Conservation (phyloP, 441 rosid genomes). For the Arabidopsis hybrid region DNA sequence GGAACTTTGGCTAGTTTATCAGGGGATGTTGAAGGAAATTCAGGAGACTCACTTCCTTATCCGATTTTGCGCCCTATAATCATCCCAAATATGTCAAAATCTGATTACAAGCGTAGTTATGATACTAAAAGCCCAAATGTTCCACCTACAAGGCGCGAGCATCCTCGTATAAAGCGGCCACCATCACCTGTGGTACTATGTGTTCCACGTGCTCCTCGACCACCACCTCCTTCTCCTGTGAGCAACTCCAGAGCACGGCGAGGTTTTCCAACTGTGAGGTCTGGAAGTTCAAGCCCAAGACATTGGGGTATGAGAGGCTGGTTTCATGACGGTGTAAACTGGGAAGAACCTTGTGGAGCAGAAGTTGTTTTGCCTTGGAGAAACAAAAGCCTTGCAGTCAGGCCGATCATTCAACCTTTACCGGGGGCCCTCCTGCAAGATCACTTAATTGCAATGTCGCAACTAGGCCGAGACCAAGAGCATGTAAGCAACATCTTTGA, state of each 20-base stretch:
- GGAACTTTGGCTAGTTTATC: slow-evolving; percentile 67
- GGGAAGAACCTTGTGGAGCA: slow-evolving; percentile 82
- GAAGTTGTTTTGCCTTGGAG: slow-evolving; percentile 99
- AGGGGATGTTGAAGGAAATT: slow-evolving; percentile 75
- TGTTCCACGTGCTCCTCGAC: slow-evolving; percentile 95
- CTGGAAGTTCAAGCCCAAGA: slow-evolving; percentile 99
- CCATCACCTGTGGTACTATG: slow-evolving; percentile 98
- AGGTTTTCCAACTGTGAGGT: slow-evolving; percentile 95
- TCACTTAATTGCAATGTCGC: slow-evolving; percentile 86
- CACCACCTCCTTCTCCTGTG: slow-evolving; percentile 95
- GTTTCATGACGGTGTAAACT: slow-evolving; percentile 77
- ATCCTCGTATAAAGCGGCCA: slow-evolving; percentile 89
- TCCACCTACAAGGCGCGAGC: slow-evolving; percentile 82
- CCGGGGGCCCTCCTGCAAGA: slow-evolving; percentile 89
- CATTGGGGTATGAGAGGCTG: slow-evolving; percentile 96
- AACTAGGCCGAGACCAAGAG: slow-evolving; percentile 93
- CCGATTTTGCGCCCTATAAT: slow-evolving; percentile 93
- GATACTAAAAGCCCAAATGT: slow-evolving; percentile 85
- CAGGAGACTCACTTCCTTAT: slow-evolving; percentile 79
- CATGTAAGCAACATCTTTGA: slow-evolving; percentile 65
- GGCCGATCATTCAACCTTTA: slow-evolving; percentile 87
- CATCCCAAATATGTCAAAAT: slow-evolving; percentile 80
- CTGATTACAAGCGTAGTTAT: slow-evolving; percentile 72
- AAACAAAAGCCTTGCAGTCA: slow-evolving; percentile 79
- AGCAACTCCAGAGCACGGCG: slow-evolving; percentile 87